Evolutionary conservation across 257 asterid species (phyloP), one percentile per base, ranked within the genome.

Genomic region (Petunia axillaris): DNA sequence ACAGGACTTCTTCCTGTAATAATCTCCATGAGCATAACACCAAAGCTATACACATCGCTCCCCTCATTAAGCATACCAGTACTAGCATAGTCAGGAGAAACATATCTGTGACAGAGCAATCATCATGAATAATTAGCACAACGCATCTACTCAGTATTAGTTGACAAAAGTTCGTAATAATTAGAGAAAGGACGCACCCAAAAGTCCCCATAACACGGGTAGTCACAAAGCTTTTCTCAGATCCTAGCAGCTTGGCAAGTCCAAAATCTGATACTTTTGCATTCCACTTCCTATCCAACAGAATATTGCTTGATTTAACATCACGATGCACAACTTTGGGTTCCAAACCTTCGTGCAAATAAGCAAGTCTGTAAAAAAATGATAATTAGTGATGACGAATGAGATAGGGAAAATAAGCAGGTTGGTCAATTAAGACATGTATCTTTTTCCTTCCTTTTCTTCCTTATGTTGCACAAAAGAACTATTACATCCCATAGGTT

Each of bases 141-240:
- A 70, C 58, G 25, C 65, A 57, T 54, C 8, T 63, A 64, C 59
- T 9, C 25, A 71, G 35, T 48, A 35, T 10, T 71, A 10, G 77
- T n/a, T 48, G 52, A 71, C 50, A 35, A 50, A 67, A 11, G 44
- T 71, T 71, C 1, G 13, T 59, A 48, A 71, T 46, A 35, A 35
- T 89, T 50, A 39, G 7, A 14, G 79, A 84, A 87, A 53, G 80
- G 82, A 85, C 97, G 44, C 80, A 96, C 99, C 99, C 99, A 81
- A 96, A 96, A 63, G 99, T 96, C 79, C 99, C 99, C 99, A 96
- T 96, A 79, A 96, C 99, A 78, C 99, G 93, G 36, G 99, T 96
- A 66, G 98, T 96, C 81, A 94, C 99, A 2, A 86, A 90, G 91
- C 98, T 93, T 87, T 89, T 96, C 95, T 92, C 99, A 1, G 98